Conservation (phyloP, 345 rosid species). For the Syzygium aromaticum region DNA sequence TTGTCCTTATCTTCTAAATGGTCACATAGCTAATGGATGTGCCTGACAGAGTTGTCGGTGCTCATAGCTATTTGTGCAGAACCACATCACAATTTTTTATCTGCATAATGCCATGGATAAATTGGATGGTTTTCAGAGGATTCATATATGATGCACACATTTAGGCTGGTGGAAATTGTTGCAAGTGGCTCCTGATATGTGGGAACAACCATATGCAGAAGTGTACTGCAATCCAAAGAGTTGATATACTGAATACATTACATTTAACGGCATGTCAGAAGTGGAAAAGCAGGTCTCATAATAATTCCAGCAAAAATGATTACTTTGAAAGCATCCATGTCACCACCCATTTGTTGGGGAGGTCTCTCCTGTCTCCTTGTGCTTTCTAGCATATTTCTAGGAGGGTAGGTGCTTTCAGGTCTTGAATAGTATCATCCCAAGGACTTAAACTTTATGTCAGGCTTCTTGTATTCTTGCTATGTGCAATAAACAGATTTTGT, state of each 20-base stretch:
- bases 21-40: background rate
- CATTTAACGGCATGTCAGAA: background rate
- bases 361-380: background rate
- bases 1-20: background rate
- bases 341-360: background rate
- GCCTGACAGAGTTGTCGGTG: background rate
- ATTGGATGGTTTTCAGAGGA: background rate
- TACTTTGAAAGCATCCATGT: background rate
- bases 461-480: background rate
- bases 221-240: background rate
- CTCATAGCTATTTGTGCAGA: background rate
- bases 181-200: background rate
- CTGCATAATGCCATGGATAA: background rate
- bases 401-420: background rate
- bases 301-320: background rate
- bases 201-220: background rate
- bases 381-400: background rate
- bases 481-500: background rate
- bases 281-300: background rate
- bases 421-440: background rate
- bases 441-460: background rate
- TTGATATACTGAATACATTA: background rate
- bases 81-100: background rate
- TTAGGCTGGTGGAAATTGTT: background rate
- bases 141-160: background rate